phyloP scores from a whole-genome alignment of 805 yeast species.

The Brettanomyces naardenensis region DNA sequence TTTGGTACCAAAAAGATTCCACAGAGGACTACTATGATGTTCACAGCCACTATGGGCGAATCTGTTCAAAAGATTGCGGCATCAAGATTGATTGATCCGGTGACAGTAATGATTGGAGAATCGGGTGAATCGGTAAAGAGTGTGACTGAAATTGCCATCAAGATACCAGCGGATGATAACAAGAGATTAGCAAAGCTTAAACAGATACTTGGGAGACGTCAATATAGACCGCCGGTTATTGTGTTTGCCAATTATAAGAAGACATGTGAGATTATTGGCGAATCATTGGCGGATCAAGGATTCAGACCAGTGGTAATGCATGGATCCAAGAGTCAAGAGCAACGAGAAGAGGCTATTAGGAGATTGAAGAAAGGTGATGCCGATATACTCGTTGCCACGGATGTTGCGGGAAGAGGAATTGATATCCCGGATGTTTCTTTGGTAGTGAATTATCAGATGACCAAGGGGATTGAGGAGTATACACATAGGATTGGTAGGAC shows the following conservation, averaged over 20 bases:
- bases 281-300: constrained; percentile 38
- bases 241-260: constrained; percentile 75
- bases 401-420: constrained; percentile 93
- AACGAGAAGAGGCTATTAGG: constrained; percentile 70
- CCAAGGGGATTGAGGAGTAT: constrained; percentile 70
- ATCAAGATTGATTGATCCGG: constrained; percentile 56
- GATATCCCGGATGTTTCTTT: constrained; percentile 83
- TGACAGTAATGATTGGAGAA: constrained; percentile 58
- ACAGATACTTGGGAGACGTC: constrained; percentile 25
- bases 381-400: constrained; percentile 79
- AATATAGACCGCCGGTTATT: constrained; percentile 53
- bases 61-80: constrained; percentile 59
- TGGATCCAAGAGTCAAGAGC: constrained; percentile 80
- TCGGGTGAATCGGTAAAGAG: constrained; percentile 58
- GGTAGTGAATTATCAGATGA: constrained; percentile 83
- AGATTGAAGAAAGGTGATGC: constrained; percentile 47
- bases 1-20: constrained; percentile 14
- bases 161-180: constrained; percentile 35
- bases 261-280: constrained; percentile 59
- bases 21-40: constrained; percentile 74
- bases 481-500: constrained; percentile 94
- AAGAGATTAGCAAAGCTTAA: constrained; percentile 36
- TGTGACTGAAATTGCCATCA: constrained; percentile 63
- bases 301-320: constrained; percentile 59
- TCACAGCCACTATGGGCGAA: constrained; percentile 87